Evolutionary conservation across 495 filamentous ascomycete genomes (phyloP).

Genomic region (Lasiosphaeris hirsuta): DNA sequence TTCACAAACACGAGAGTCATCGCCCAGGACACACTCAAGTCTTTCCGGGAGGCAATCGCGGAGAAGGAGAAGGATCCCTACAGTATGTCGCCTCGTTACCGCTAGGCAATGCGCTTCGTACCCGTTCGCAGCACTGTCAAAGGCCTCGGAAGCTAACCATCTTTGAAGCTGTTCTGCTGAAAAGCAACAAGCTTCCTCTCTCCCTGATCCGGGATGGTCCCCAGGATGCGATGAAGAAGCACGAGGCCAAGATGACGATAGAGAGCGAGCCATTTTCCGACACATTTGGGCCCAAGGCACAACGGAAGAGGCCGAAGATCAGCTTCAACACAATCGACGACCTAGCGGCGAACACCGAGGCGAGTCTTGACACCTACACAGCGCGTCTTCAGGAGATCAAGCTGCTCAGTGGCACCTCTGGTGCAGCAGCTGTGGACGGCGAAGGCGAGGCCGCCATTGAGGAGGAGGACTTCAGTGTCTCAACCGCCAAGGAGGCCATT

Average conservation of each 20-base stretch:
- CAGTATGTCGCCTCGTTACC: conserved; percentile 12
- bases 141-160: background rate
- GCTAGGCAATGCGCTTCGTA: no score
- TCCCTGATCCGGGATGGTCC: conserved; percentile 45
- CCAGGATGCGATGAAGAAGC: conserved; percentile 82
- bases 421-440: conserved; percentile 54
- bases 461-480: conserved; percentile 51
- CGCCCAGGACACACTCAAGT: conserved; percentile 60
- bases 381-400: conserved; percentile 72
- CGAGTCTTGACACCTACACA: conserved; percentile 73
- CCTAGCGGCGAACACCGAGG: conserved; percentile 71
- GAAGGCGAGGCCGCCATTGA: conserved; percentile 43
- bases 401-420: conserved; percentile 65
- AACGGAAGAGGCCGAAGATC: conserved; percentile 87
- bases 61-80: conserved; percentile 89
- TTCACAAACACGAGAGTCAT: conserved; percentile 59
- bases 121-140: no score
- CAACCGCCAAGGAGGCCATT: conserved; percentile 77
- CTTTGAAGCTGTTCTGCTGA: conserved; percentile 67
- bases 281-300: conserved; percentile 89
- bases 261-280: conserved; percentile 82
- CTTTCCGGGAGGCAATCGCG: conserved; percentile 89
- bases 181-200: conserved; percentile 72
- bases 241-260: conserved; percentile 90
- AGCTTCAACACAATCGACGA: conserved; percentile 76